A percentile compares a stretch with the other conserved stretches of the same genome.
phyloP scores from a whole-genome alignment of 2,329 filamentous ascomycete species.

The Colletotrichum gloeosporioides region DNA sequence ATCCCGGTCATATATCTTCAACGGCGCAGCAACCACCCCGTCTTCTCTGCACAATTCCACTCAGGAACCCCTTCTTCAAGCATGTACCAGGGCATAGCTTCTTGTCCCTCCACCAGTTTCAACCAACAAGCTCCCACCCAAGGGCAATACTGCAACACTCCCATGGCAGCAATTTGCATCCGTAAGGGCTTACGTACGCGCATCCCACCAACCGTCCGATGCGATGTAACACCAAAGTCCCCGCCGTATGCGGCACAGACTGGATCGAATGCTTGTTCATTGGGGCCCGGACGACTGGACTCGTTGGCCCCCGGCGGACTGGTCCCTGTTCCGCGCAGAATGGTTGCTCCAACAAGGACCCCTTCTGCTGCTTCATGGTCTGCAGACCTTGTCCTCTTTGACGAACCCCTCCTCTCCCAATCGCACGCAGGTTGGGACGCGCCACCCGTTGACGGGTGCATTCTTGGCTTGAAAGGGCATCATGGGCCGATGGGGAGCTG shows the following conservation, averaged over 20 bases:
- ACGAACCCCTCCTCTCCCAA: neutral
- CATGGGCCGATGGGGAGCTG: neutral
- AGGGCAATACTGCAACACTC: neutral
- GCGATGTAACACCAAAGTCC: neutral
- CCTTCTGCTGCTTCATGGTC: neutral
- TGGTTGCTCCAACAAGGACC: neutral
- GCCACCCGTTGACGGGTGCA: neutral
- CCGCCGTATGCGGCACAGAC: neutral
- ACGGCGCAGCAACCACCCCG: neutral
- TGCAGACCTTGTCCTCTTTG: neutral
- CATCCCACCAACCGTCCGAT: neutral
- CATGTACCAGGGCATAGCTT: neutral
- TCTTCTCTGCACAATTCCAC: neutral
- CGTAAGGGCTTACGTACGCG: neutral
- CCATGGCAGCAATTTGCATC: neutral
- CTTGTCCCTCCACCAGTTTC: neutral
- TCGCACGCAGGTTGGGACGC: neutral
- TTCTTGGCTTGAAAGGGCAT: neutral
- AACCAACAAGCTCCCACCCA: neutral
- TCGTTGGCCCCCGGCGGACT: neutral
- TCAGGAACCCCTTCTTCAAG: neutral
- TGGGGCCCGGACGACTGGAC: neutral
- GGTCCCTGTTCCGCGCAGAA: neutral
- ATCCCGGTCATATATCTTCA: neutral
- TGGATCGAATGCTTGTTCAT: neutral